Evolutionary conservation across 2,329 filamentous ascomycete genomes (phyloP), one percentile per base, ranked within the genome.

Genomic region (Diaporthe amygdali): DNA sequence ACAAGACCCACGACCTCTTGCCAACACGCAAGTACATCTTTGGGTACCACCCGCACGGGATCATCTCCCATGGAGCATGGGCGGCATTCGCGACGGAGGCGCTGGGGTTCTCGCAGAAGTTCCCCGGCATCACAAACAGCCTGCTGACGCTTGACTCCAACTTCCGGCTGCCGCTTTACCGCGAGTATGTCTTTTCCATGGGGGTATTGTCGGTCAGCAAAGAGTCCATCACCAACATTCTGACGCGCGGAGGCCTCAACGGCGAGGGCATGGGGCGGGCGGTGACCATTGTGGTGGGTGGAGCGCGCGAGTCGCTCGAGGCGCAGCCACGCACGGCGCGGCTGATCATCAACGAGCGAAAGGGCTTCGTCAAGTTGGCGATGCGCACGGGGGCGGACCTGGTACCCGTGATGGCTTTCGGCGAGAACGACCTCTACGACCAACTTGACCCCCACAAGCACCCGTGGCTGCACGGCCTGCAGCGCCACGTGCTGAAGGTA

Each of bases 51-150:
- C 96, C 96, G 0, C 96, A 99, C 79, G 96, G 96, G 30, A 98
- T 99, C 81, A 98, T 99, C 78, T 96, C 93, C 6, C 94, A 98
- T 77, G 96, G 96, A n/a, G 96, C 95, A 0, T 98, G 96, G 84
- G 94, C 91, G 6, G 93, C 95, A 6, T 98, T 98, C 78, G 93
- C 88, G 5, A 98, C 96, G 0, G 95, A 98, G 76, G 94, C 94
- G 0, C 87, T 98, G 0, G 94, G 94, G 0, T 98, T 98, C 81
- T 88, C 90, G 0, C 90, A 93, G 69, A 90, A 97, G 73, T 99
- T 98, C 77, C 96, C 96, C 0, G 96, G 95, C 72, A 97, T 99
- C 81, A 97, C 93, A 55, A 98, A 98, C 82, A 95, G 94, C 9
- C 85, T 98, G 27, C 86, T 98, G 41, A 99, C 96, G 0, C 89